phyloP scores from a whole-genome alignment of 495 filamentous ascomycete genomes.

The Aspergillus kassunensis region DNA sequence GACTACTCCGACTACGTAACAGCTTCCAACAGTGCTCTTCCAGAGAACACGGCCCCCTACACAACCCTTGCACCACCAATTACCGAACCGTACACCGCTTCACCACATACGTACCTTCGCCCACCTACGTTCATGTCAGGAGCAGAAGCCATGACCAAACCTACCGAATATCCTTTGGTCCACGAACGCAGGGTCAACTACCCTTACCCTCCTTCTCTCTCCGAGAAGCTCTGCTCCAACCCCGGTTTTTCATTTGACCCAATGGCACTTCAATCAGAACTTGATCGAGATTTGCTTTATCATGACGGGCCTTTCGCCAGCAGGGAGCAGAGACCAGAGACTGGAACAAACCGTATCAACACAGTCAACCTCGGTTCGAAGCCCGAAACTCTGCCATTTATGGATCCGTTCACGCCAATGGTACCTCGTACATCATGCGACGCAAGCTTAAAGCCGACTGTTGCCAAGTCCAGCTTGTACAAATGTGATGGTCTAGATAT shows the following conservation, averaged over 20 bases:
- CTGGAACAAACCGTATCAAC: background rate
- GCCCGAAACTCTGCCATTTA: constrained; percentile 3
- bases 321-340: background rate
- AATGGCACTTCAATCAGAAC: background rate
- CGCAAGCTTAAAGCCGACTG: background rate
- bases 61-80: too few species aligned
- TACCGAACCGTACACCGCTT: too few species aligned
- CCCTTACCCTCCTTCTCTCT: too few species aligned
- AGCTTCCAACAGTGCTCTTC: too few species aligned
- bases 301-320: constrained; percentile 18
- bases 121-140: too few species aligned
- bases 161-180: too few species aligned
- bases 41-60: too few species aligned
- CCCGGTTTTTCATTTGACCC: background rate
- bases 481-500: background rate
- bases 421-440: background rate
- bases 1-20: too few species aligned
- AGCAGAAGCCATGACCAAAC: too few species aligned
- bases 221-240: background rate
- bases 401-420: constrained; percentile 11
- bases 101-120: too few species aligned
- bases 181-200: too few species aligned
- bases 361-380: background rate
- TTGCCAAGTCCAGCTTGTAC: background rate
- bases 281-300: constrained; percentile 5